Percentiles rank a stretch among this genome's conserved stretches.
phyloP scores from a whole-genome alignment of 78 protist species.

The Salpingoeca rosetta region DNA sequence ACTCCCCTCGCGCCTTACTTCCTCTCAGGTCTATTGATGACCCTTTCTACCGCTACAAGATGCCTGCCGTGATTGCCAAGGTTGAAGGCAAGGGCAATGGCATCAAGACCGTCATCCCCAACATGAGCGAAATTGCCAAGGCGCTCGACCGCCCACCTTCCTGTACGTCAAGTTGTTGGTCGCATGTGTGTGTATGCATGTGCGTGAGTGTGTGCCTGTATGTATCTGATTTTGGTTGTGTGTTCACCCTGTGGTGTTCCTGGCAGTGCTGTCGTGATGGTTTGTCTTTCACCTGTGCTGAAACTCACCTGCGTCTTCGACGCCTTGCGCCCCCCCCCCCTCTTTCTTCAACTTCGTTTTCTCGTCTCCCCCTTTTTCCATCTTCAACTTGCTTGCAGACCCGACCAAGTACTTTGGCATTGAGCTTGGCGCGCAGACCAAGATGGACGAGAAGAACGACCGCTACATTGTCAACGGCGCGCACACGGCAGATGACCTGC shows the following conservation, averaged over 20 bases:
- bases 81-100: constrained; percentile 88
- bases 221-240: no score
- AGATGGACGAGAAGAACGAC: constrained; percentile 39
- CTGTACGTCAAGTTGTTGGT: no score
- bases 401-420: constrained; percentile 72
- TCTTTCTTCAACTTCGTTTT: not conserved
- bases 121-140: constrained; percentile 66
- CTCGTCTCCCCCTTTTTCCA: not conserved
- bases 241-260: no score
- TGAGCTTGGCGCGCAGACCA: constrained; percentile 75
- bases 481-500: constrained; percentile 22
- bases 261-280: no score
- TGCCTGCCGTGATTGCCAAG: constrained; percentile 75
- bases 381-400: constrained; percentile 23
- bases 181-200: no score
- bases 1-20: not conserved
- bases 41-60: constrained; percentile 73
- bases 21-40: not conserved
- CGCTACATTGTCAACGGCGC: constrained; percentile 69
- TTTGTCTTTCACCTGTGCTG: no score
- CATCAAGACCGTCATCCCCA: constrained; percentile 79
- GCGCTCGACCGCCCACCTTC: constrained; percentile 69
- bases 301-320: not conserved
- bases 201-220: no score
- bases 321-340: not conserved